Evolutionary conservation across 1,284 basidiomycete species (phyloP), one percentile per base, ranked within the genome.

Genomic region (Lignosus rhinocerotis): DNA sequence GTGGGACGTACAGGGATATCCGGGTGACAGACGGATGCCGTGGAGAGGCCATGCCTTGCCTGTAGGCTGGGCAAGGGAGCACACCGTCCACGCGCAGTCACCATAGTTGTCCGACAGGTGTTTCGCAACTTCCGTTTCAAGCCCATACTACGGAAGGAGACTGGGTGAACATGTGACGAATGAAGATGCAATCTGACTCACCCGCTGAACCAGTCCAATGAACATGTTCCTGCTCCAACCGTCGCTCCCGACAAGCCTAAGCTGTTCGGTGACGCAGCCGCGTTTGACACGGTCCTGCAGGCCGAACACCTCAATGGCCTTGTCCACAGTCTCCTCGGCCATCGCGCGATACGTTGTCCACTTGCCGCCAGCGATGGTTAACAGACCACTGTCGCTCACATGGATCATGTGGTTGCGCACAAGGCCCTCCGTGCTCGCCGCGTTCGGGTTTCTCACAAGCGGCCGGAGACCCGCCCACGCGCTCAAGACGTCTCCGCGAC

Each of bases 311-410:
- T 92, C 83, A 63, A 98, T 81, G 10, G 96, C 96, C 58, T 83
- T 81, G 75, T 98, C 93, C 48, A 98, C 90, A 0, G 94, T 93
- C 79, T 99, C 94, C 78, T 96, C 86, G 33, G 96, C 94, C 96
- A 98, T 98, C 52, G 90, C 90, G 54, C 94, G 80, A 75, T 98
- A 99, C 32, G 96, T 98, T 53, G 96, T 99, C 96, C 96, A 99
- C 76, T 98, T 99, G 6, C 96, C 96, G 47, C 96, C 96, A 7
- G 94, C 94, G 68, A 98, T 96, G 17, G 96, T 98, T 60, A 99
- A 75, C 65, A 99, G 78, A 19, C 95, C 95, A 62, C 86, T 87
- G 33, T 84, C 81, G 53, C 84, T 85, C 42, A 96, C 86, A 73
- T 96, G 85, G 69, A 98, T 93, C 84, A 99, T 88, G 78, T 98